A percentile compares a stretch with the other conserved stretches of the same genome.
Evolutionary conservation across 176 grass and related monocot genomes (phyloP).

Genomic region (Avena sativa): DNA sequence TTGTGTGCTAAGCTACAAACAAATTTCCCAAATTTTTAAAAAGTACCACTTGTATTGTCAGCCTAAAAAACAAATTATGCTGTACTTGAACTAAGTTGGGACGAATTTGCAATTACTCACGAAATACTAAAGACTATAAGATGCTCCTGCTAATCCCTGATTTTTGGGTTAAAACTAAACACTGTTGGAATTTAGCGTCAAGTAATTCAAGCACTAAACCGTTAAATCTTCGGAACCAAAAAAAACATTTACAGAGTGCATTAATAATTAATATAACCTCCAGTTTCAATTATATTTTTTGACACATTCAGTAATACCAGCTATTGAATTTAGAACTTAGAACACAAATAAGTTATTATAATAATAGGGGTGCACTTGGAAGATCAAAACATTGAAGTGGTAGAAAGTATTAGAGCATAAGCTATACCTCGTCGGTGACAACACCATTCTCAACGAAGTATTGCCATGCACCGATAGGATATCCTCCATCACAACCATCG

Average conservation of each 20-base stretch:
- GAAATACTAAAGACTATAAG: neutral
- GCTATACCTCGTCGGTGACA: constrained; percentile 86
- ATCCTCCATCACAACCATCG: neutral
- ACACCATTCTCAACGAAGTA: constrained; percentile 86
- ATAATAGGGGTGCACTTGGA: neutral
- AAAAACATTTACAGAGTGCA: neutral
- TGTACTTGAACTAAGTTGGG: neutral
- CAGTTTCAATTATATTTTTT: neutral
- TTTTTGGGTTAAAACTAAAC: too few relatives aligned
- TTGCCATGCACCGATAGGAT: constrained; percentile 77
- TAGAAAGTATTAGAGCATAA: constrained; percentile 1
- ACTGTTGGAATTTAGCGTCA: too few relatives aligned
- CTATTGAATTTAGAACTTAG: too few relatives aligned
- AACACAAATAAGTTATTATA: neutral
- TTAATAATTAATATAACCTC: neutral
- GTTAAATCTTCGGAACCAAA: too few relatives aligned
- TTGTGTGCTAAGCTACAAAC: neutral
- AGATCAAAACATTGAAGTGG: neutral
- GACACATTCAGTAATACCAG: neutral
- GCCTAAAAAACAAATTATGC: neutral
- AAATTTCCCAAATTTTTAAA: neutral
- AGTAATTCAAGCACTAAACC: neutral
- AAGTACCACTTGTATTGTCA: neutral
- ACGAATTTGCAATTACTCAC: neutral
- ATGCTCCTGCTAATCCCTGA: neutral